Evolutionary conservation across 805 yeast species (phyloP), one percentile per base, ranked within the genome.

Genomic region (Candida ovalis): DNA sequence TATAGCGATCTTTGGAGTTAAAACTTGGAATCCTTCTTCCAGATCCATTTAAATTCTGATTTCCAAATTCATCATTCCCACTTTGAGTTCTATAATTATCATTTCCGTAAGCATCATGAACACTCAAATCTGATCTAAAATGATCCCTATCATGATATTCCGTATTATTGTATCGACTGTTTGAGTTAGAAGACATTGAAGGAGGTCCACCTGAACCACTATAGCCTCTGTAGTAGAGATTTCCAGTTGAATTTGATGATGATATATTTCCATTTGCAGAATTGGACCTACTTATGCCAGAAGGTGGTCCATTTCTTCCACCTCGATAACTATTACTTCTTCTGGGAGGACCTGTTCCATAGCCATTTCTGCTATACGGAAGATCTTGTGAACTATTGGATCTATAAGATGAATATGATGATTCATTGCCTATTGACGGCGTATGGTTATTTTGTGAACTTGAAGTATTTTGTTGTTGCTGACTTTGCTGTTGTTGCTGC

Each of bases 101-200:
- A 13, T 18, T 7, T 15, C 28, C 48, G 27, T 50, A 46, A 15
- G 45, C 25, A 10, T 37, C 47, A n/a, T 45, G 38, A 9, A 40
- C 17, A 22, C 22, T 32, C 3, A 51, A 28, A 13, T 52, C 59
- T 13, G 49, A 17, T 43, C 60, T 54, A 27, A 41, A 56, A 21
- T 47, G 54, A 2, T 56, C 61, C 38, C 59, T 51, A 28, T 54
- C 56, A 33, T 52, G 49, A 41, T 53, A 52, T 8, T 52, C 55
- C 24, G 23, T 45, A n/a, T 47, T 25, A 4, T 17, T 35, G 12
- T 35, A 18, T 35, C 38, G 38, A 17, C 38, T 35, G 12, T 17
- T 30, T 7, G 12, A 15, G 17, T 30, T 30, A 4, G 12, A n/a
- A 17, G 38, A 35, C 4, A 19, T 35, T 35, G 19, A 10, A 35